Evolutionary conservation across 2,329 filamentous ascomycete species (phyloP).

Genomic region (Knoxdaviesia capensis): DNA sequence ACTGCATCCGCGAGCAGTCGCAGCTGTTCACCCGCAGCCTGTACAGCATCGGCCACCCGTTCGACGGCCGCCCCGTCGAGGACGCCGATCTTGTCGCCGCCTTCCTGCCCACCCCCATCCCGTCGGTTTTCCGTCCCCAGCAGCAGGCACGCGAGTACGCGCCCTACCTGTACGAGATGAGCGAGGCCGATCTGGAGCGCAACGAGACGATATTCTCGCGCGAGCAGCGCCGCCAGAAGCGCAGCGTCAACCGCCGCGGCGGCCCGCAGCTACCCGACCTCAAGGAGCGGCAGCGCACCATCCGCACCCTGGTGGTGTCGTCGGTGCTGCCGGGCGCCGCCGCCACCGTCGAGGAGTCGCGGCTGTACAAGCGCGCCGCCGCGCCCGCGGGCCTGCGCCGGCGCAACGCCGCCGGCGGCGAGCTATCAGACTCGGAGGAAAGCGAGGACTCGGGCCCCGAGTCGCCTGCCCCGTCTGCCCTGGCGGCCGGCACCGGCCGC

Average conservation of each 20-base stretch:
- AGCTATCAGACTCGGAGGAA: slow-evolving; percentile 72
- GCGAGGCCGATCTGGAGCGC: slow-evolving; percentile 70
- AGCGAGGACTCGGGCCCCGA: slow-evolving; percentile 76
- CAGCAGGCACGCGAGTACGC: slow-evolving; percentile 88
- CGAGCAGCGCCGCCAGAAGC: slow-evolving; percentile 85
- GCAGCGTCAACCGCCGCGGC: slow-evolving; percentile 81
- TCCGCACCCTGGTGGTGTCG: slow-evolving; percentile 80
- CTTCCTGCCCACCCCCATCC: slow-evolving; percentile 70
- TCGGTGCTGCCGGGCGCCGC: slow-evolving; percentile 81
- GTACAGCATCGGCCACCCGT: slow-evolving; percentile 83
- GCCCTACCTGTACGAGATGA: slow-evolving; percentile 86
- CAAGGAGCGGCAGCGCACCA: slow-evolving; percentile 82
- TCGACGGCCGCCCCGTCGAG: slow-evolving; percentile 83
- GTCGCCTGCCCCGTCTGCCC: slow-evolving; percentile 59
- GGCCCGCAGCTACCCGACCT: slow-evolving; percentile 89
- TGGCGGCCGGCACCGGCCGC: slow-evolving; percentile 57
- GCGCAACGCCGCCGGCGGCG: slow-evolving; percentile 31
- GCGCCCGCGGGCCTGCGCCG: slow-evolving; percentile 27
- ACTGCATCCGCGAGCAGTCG: slow-evolving; percentile 89
- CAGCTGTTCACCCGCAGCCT: slow-evolving; percentile 88
- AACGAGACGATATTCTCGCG: slow-evolving; percentile 85
- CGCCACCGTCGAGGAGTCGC: slow-evolving; percentile 59
- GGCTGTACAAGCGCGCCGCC: slow-evolving; percentile 62
- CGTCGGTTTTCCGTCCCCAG: slow-evolving; percentile 69
- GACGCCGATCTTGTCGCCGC: slow-evolving; percentile 74